A percentile compares a stretch with the other conserved stretches of the same genome.
Evolutionary conservation across 2,329 filamentous ascomycete genomes (phyloP).

Genomic region (Lanzia echinophila): DNA sequence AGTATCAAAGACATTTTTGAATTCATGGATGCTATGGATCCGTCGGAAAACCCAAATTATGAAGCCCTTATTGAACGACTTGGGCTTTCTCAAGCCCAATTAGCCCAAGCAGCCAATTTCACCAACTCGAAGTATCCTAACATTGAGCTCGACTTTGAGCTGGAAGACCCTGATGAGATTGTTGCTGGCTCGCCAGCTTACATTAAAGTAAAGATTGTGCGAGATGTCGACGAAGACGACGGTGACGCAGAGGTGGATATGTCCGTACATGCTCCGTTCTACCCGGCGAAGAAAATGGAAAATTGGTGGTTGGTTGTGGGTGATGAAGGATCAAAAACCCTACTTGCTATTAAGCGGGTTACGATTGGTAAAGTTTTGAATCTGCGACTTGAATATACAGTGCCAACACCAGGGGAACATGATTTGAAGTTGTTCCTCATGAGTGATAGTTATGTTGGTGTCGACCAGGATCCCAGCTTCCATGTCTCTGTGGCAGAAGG

Average conservation of each 20-base stretch:
- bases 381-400: constrained; percentile 78
- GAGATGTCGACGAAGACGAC: constrained; percentile 70
- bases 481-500: constrained; percentile 80
- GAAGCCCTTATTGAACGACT: constrained; percentile 69
- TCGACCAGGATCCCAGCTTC: constrained; percentile 92
- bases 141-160: constrained; percentile 81
- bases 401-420: constrained; percentile 77
- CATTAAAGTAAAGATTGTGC: constrained; percentile 76
- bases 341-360: constrained; percentile 91
- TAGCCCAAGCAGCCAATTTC: constrained; percentile 85
- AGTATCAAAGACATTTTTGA: constrained; percentile 92
- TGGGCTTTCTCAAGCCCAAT: constrained; percentile 70
- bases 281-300: constrained; percentile 84
- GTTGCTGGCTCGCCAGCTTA: constrained; percentile 75
- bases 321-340: constrained; percentile 78
- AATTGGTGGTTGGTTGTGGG: constrained; percentile 98
- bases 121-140: constrained; percentile 97
- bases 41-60: constrained; percentile 82
- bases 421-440: constrained; percentile 89
- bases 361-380: constrained; percentile 75
- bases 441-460: constrained; percentile 94
- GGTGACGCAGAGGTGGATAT: constrained; percentile 65
- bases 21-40: constrained; percentile 99
- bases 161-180: constrained; percentile 74
- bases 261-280: constrained; percentile 91